Evolutionary conservation across 805 yeast genomes (phyloP), one percentile per base, ranked within the genome.

Genomic region (Ogataea chonburiensis): DNA sequence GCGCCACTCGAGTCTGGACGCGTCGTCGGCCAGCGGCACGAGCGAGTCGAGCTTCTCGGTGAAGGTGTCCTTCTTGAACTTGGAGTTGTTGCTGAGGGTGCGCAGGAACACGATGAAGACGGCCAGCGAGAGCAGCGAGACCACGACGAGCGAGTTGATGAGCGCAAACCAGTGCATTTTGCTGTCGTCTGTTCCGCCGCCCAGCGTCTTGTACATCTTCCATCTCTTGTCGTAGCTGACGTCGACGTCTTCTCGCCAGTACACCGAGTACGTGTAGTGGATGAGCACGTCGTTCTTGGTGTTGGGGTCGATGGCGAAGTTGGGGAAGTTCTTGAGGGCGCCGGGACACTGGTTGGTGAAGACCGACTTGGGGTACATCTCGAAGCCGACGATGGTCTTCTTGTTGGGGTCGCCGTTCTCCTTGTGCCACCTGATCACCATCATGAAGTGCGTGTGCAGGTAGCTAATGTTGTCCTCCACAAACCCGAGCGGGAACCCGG

Each of bases 401-500:
- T 63, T 58, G 12, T 44, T 43, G 7, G 56, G 52, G 32, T 55
- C 59, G 20, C 67, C 62, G 53, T 66, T 58, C 42, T 72, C 66
- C 32, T 64, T 63, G 48, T 86, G 82, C 62, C 77, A 84, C 51
- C 95, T 71, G 27, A 87, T 70, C 10, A 88, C 91, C 37, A 87
- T 52, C 81, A 82, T 82, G 7, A 83, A 78, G 56, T 88, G 96
- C 55, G 86, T 87, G 59, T 88, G 77, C 19, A 87, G 44, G 53
- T 75, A 83, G 4, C 79, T 66, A 31, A 72, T 71, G n/a, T 69
- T 80, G 41, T 75, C 64, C 46, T 72, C 73, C 14, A 74, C 75
- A 47, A 74, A 81, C 0, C 96, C 96, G 21, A 87, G 58, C 3
- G 94, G 89, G 62, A 88, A 87, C 2, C 96, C 96, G 3, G 93